Evolutionary conservation across 2,329 filamentous ascomycete genomes (phyloP).

Genomic region (Metarhizium sp.): DNA sequence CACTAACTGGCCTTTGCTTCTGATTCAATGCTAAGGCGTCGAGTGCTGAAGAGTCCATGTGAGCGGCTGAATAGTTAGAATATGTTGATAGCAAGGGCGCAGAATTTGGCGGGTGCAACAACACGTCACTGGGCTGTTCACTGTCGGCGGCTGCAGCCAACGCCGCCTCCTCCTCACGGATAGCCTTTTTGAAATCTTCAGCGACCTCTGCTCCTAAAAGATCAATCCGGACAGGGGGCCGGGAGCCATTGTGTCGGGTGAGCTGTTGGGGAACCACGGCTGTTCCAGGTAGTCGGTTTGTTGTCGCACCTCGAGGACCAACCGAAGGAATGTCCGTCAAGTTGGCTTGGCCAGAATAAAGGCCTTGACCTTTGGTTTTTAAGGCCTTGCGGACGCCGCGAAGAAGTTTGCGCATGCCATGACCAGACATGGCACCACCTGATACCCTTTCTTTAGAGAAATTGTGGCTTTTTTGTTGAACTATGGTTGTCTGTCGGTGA

Average conservation of each 20-base stretch:
- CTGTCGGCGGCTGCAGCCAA: slow-evolving; percentile 22
- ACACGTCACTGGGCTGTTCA: slow-evolving; percentile 14
- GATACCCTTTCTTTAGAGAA: slow-evolving; percentile 38
- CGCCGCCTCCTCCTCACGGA: slow-evolving; percentile 54
- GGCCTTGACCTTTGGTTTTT: slow-evolving; percentile 46
- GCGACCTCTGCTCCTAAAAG: slow-evolving; percentile 68
- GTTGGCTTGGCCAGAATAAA: slow-evolving; percentile 35
- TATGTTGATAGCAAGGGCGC: slow-evolving; percentile 19
- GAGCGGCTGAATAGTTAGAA: slow-evolving; percentile 33
- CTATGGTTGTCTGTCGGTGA: slow-evolving; percentile 45
- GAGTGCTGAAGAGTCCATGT: slow-evolving; percentile 30
- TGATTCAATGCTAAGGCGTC: slow-evolving; percentile 23
- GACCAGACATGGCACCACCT: slow-evolving; percentile 53
- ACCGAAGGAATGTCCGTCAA: slow-evolving; percentile 39
- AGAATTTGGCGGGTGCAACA: slow-evolving; percentile 13
- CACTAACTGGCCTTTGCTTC: slow-evolving; percentile 35
- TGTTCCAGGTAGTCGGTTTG: slow-evolving; percentile 49
- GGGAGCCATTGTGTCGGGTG: slow-evolving; percentile 31
- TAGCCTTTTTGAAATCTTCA: slow-evolving; percentile 69
- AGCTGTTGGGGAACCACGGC: slow-evolving; percentile 49
- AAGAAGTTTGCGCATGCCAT: slow-evolving; percentile 77
- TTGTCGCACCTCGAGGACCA: slow-evolving; percentile 42
- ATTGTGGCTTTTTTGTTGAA: slow-evolving; percentile 28
- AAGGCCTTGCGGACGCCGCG: slow-evolving; percentile 78
- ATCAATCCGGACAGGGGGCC: slow-evolving; percentile 62